phyloP scores from a whole-genome alignment of 371 early-diverging fungal genomes.

The Dichotomocladium elegans region DNA sequence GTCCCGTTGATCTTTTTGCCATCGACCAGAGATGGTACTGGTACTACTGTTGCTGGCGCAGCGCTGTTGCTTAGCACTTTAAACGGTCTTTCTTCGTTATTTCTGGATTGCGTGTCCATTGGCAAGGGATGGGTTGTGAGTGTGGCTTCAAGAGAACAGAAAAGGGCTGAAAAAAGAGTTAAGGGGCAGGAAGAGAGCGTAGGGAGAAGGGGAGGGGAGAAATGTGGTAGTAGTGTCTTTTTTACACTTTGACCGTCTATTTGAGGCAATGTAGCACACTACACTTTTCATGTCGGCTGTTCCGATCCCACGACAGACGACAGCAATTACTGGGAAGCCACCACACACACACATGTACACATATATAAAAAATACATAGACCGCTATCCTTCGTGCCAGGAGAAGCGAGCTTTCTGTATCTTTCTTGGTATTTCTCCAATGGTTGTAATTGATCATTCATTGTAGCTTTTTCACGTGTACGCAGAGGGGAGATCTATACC shows the following conservation, averaged over 20 bases:
- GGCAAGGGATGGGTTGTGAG: not conserved
- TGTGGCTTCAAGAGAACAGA: not conserved
- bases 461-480: too few species aligned
- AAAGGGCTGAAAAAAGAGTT: not conserved
- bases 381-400: too few species aligned
- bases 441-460: too few species aligned
- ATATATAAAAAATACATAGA: too few species aligned
- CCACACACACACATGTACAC: slow-evolving; percentile 1
- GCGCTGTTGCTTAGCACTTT: not conserved
- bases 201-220: not conserved
- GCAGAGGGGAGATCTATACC: too few species aligned
- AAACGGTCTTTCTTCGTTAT: not conserved
- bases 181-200: not conserved
- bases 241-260: not conserved
- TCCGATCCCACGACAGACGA: not conserved
- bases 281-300: not conserved
- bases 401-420: too few species aligned
- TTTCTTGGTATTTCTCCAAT: too few species aligned
- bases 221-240: not conserved
- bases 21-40: too few species aligned
- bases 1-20: slow-evolving; percentile 1
- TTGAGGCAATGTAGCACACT: not conserved
- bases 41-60: not conserved
- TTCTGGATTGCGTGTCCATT: slow-evolving; percentile 3
- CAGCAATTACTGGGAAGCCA: slow-evolving; percentile 1